Conservation (phyloP, 2,329 filamentous ascomycete genomes). For the Fusarium sp. region DNA sequence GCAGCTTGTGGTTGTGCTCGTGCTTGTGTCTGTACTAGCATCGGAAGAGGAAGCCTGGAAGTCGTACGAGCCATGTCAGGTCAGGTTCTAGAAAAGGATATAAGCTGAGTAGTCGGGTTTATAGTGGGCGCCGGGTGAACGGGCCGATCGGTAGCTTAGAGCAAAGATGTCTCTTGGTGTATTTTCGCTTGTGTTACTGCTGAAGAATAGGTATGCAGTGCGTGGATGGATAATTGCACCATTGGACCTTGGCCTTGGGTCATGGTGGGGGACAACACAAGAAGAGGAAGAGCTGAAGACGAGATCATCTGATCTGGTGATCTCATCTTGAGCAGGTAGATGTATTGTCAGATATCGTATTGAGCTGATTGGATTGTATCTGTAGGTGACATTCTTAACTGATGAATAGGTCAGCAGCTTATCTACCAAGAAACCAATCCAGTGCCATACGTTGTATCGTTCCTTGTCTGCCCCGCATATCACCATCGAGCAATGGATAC, state of each 20-base stretch:
- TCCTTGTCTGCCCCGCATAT: slow-evolving; percentile 17
- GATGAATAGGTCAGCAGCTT: neutral
- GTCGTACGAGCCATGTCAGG: slow-evolving; percentile 34
- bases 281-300: neutral
- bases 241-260: slow-evolving; percentile 5
- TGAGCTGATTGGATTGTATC: neutral
- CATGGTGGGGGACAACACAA: slow-evolving; percentile 21
- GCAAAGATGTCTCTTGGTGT: neutral
- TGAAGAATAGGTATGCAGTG: neutral
- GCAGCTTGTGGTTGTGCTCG: neutral
- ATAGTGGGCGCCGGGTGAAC: slow-evolving; percentile 14
- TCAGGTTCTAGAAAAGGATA: slow-evolving; percentile 3
- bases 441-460: neutral
- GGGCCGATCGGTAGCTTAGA: slow-evolving; percentile 11
- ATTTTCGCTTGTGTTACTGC: neutral
- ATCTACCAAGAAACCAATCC: slow-evolving; percentile 1
- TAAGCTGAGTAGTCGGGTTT: slow-evolving; percentile 2
- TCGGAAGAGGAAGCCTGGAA: slow-evolving; percentile 24
- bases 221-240: slow-evolving; percentile 11
- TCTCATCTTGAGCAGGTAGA: neutral
- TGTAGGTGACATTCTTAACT: neutral
- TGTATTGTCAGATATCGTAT: neutral
- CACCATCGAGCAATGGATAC: neutral
- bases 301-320: neutral
- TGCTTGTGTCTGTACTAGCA: neutral